A percentile compares a stretch with the other conserved stretches of the same genome.
These are phyloP conservation scores for Trametes elegans DNA, from an alignment of 768 basidiomycete genomes.

Conservation along the genomic window DNA sequence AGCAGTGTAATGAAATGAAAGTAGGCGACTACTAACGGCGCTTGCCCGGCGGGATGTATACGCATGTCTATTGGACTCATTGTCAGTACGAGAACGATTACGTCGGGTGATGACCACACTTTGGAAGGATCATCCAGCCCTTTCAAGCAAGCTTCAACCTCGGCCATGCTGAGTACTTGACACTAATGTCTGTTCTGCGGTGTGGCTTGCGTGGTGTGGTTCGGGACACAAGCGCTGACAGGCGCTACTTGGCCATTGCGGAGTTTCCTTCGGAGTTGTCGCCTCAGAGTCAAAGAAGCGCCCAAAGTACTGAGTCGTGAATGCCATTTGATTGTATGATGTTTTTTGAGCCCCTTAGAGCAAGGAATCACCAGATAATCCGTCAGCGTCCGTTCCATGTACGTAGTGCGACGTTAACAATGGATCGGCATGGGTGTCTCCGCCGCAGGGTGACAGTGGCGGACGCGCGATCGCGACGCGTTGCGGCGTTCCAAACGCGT, in stretches of 20 bases:
- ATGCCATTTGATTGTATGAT: too few species aligned
- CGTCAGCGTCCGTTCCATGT: too few species aligned
- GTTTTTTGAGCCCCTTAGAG: too few species aligned
- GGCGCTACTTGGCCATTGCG: too few species aligned
- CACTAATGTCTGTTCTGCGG: too few species aligned
- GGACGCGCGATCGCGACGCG: neutral
- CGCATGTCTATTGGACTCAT: constrained; percentile 17
- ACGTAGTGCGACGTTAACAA: too few species aligned
- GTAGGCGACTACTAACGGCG: neutral
- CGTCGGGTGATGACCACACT: neutral
- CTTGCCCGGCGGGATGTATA: constrained; percentile 22
- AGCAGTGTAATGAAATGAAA: neutral
- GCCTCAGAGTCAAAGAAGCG: too few species aligned
- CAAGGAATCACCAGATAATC: too few species aligned
- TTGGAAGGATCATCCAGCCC: constrained; percentile 24
- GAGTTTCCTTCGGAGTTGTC: too few species aligned
- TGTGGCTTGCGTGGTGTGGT: neutral
- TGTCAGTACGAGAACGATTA: neutral
- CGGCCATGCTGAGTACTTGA: neutral
- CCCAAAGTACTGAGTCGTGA: too few species aligned
- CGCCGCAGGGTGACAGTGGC: too few species aligned
- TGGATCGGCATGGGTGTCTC: too few species aligned
- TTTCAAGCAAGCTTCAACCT: neutral
- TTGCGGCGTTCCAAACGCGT: neutral
- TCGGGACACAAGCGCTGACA: neutral